Evolutionary conservation across 805 yeast species (phyloP).

Genomic region (Kodamaea neixiangensis): DNA sequence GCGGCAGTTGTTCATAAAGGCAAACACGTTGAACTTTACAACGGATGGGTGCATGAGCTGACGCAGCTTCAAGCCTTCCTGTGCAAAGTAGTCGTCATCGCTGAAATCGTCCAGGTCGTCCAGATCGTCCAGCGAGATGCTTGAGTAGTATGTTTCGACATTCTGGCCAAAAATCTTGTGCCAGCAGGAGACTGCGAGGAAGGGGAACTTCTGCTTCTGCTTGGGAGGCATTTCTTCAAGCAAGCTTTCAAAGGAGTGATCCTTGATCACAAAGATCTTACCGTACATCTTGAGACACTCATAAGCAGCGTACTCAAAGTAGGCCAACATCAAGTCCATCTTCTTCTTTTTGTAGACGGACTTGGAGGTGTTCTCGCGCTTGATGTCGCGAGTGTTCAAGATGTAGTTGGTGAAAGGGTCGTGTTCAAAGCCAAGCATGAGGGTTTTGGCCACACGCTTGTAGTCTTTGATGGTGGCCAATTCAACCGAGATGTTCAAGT

Average conservation of each 20-base stretch:
- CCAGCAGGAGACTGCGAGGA: conserved; percentile 56
- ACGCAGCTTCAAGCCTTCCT: conserved; percentile 21
- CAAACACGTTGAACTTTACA: conserved; percentile 39
- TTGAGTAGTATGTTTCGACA: conserved; percentile 14
- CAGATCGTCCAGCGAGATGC: conserved; percentile 12
- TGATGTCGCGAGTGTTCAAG: conserved; percentile 36
- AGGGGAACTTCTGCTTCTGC: conserved; percentile 40
- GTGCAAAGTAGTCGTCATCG: conserved; percentile 25
- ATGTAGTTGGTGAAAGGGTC: conserved; percentile 55
- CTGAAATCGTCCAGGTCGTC: conserved; percentile 21
- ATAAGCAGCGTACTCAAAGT: conserved; percentile 55
- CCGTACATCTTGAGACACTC: conserved; percentile 53
- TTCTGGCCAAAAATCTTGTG: conserved; percentile 20
- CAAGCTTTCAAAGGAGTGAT: conserved; percentile 42
- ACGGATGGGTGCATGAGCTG: conserved; percentile 31
- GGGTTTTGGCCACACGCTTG: conserved; percentile 55
- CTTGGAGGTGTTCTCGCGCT: conserved; percentile 31
- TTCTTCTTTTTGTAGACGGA: conserved; percentile 31
- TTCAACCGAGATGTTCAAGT: conserved; percentile 16
- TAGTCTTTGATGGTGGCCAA: conserved; percentile 44
- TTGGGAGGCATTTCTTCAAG: conserved; percentile 26
- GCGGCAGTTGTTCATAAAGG: conserved; percentile 47
- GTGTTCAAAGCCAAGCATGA: conserved; percentile 53
- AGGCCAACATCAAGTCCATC: conserved; percentile 47
- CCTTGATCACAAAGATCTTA: conserved; percentile 52